Conservation (phyloP, 768 basidiomycete genomes). For the Rhizopogon rudus region DNA sequence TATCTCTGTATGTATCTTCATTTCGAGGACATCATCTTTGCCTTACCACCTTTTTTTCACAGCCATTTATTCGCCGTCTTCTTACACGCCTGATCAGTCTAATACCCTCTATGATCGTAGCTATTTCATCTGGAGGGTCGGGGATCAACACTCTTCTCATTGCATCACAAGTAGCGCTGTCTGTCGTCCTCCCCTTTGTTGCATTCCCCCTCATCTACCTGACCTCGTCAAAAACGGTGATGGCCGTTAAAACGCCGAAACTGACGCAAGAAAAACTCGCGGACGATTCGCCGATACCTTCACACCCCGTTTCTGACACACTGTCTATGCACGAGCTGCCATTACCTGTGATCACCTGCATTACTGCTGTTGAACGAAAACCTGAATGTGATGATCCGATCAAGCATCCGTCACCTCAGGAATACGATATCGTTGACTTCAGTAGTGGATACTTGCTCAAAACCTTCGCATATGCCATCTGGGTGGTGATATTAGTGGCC, state of each 20-base stretch:
- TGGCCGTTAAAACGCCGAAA: slow-evolving; percentile 10
- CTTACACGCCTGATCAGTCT: slow-evolving; percentile 41
- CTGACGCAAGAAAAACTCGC: not conserved
- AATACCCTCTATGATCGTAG: slow-evolving; percentile 39
- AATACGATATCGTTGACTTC: slow-evolving; percentile 30
- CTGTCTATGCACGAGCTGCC: not conserved
- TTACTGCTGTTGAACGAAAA: not conserved
- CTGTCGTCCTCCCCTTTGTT: slow-evolving; percentile 42
- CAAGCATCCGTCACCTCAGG: slow-evolving; percentile 2
- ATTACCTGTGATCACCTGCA: not conserved
- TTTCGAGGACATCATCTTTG: not conserved
- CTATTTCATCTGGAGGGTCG: slow-evolving; percentile 35
- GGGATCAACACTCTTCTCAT: slow-evolving; percentile 45
- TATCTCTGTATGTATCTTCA: slow-evolving; percentile 25
- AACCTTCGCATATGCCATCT: slow-evolving; percentile 40
- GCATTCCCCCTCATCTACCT: slow-evolving; percentile 38
- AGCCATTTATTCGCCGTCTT: slow-evolving; percentile 35
- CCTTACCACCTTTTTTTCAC: not conserved
- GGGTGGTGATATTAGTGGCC: slow-evolving; percentile 42
- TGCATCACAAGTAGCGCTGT: slow-evolving; percentile 42
- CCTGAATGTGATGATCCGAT: not conserved
- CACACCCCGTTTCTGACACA: slow-evolving; percentile 11
- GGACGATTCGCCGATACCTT: not conserved
- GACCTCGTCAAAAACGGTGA: slow-evolving; percentile 31
- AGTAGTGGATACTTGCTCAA: slow-evolving; percentile 36